A percentile compares a stretch with the other conserved stretches of the same genome.
Conservation (phyloP, 768 basidiomycete genomes). For the Dendrothele bispora region DNA sequence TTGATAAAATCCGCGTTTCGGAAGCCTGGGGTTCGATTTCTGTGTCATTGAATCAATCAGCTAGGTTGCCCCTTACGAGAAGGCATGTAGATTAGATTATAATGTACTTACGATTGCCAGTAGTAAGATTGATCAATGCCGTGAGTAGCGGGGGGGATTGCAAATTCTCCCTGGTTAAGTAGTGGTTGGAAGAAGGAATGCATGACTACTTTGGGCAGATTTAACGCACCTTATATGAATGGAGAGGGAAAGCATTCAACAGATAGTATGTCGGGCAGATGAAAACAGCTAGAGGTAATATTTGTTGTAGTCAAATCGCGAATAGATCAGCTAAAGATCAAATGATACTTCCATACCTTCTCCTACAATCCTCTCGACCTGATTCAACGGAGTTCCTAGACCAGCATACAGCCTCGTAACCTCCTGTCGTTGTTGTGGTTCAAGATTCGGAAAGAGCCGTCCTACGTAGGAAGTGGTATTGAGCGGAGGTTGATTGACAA, state of each 20-base stretch:
- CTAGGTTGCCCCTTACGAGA: no score
- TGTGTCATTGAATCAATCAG: no score
- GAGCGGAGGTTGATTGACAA: constrained; percentile 34
- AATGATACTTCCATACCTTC: constrained; percentile 30
- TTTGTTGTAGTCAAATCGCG: not conserved
- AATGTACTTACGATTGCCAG: constrained; percentile 36
- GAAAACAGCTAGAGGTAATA: constrained; percentile 35
- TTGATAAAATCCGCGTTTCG: constrained; percentile 34
- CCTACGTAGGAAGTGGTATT: constrained; percentile 30
- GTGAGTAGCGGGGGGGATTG: constrained; percentile 41
- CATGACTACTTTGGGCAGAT: not conserved
- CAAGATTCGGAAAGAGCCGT: constrained; percentile 39
- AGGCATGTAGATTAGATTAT: not conserved
- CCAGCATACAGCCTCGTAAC: constrained; percentile 27
- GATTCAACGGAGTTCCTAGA: constrained; percentile 31
- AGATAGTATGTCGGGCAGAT: constrained; percentile 45
- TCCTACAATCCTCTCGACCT: constrained; percentile 34
- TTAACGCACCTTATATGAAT: constrained; percentile 33
- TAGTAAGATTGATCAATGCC: constrained; percentile 39
- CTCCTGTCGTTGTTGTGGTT: constrained; percentile 19
- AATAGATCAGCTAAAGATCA: not conserved
- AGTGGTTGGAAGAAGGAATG: not conserved
- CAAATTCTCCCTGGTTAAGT: constrained; percentile 38
- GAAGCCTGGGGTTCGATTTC: no score
- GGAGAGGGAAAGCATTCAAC: constrained; percentile 28